phyloP scores from a whole-genome alignment of 2,329 filamentous ascomycete species.

The Ilyonectria robusta region DNA sequence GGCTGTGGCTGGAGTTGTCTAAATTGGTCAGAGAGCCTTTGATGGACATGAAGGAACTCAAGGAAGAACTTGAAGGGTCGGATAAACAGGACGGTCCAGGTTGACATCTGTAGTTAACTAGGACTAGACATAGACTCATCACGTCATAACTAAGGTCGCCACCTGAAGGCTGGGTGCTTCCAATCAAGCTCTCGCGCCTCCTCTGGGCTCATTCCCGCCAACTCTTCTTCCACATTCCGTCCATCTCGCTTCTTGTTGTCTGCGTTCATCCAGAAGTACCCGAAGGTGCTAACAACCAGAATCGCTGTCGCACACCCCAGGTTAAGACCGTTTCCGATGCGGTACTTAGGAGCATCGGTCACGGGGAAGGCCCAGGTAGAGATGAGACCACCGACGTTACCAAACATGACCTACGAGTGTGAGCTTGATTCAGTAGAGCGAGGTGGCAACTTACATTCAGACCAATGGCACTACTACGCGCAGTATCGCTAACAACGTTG shows the following conservation, averaged over 20 bases:
- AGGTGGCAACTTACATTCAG: slow-evolving; percentile 42
- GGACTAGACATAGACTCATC: not conserved
- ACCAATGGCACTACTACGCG: slow-evolving; percentile 74
- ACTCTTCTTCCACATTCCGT: slow-evolving; percentile 68
- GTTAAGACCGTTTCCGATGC: slow-evolving; percentile 76
- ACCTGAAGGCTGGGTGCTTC: slow-evolving; percentile 77
- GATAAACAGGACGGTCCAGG: not conserved
- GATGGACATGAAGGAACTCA: slow-evolving; percentile 27
- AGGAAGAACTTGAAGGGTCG: slow-evolving; percentile 5
- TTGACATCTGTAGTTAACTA: not conserved
- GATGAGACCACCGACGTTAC: slow-evolving; percentile 73
- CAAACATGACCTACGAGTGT: slow-evolving; percentile 46
- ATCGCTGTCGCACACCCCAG: slow-evolving; percentile 72
- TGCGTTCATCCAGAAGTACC: slow-evolving; percentile 73
- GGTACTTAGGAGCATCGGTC: slow-evolving; percentile 74
- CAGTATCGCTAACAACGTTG: slow-evolving; percentile 77
- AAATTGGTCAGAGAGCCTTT: slow-evolving; percentile 13
- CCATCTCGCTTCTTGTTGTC: slow-evolving; percentile 73
- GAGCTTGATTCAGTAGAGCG: slow-evolving; percentile 6
- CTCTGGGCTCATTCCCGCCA: slow-evolving; percentile 68
- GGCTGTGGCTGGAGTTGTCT: not conserved
- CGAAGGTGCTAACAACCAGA: slow-evolving; percentile 62
- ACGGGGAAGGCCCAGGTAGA: slow-evolving; percentile 76
- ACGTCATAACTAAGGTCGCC: slow-evolving; percentile 53
- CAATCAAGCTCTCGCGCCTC: slow-evolving; percentile 75